Evolutionary conservation across 2,329 filamentous ascomycete genomes (phyloP), one percentile per base, ranked within the genome.

Genomic region (Trichophyton schoenleinii): DNA sequence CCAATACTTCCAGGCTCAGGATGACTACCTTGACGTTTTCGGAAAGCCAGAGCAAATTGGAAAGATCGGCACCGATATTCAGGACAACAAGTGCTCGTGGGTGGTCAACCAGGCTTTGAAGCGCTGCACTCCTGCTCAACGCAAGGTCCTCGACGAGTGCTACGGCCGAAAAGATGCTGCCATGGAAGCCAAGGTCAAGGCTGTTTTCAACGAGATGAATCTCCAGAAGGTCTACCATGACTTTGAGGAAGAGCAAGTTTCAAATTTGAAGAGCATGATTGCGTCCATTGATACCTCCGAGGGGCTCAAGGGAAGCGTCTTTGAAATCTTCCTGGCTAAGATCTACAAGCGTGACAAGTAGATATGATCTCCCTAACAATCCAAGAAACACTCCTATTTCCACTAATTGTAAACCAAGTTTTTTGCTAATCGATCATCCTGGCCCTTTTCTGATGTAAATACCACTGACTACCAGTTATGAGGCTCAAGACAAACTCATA

Each of bases 21-120:
- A 99, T 75, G 94, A 99, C 80, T 99, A 94, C 79, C 88, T 99
- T 60, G 94, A 99, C 81, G 95, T 95, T 79, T 99, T 94, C 72
- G 94, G 92, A 69, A 86, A 92, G 68, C 91, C 94, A 44, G 85
- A 90, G 70, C 84, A 91, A 71, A 94, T 99, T 73, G 94, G 94
- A 76, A 99, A 99, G 84, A 96, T 97, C 67, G 94, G 94, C 67
- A 99, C 94, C 63, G 94, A 99, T 72, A 99, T 99, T 75, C 87
- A 91, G 81, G 94, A 99, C 79, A 99, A 99, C 84, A 99, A 99
- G 83, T 99, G 94, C 82, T 95, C 89, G 48, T 99, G 94, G 94
- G 80, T 99, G 63, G 83, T 99, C 76, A 99, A 99, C 82, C 87
- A 96, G 77, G 94, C 94, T 55, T 81, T 99, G 63, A 82, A 85